Percentiles rank a stretch among this genome's conserved stretches.
phyloP scores from a whole-genome alignment of 2,329 filamentous ascomycete species.

The Gliomastix tumulicola region DNA sequence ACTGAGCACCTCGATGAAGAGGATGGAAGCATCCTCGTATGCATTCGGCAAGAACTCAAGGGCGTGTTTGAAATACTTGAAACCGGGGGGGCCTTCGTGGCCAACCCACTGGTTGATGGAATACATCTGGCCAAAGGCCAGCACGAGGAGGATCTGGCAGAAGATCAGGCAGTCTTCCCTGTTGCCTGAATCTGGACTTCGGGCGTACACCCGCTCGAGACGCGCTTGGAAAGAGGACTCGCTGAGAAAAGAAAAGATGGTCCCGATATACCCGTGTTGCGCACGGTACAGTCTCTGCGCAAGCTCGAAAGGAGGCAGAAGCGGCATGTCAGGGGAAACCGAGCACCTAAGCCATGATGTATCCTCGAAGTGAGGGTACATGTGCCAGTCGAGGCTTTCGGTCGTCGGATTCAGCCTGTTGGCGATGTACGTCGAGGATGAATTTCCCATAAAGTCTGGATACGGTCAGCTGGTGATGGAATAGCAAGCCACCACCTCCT shows the following conservation, averaged over 20 bases:
- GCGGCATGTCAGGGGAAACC: not conserved
- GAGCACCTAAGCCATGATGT: slow-evolving; percentile 2
- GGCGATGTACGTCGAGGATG: slow-evolving; percentile 2
- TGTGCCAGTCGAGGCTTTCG: slow-evolving; percentile 3
- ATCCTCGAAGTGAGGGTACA: slow-evolving; percentile 3
- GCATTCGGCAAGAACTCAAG: slow-evolving; percentile 45
- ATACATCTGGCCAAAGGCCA: slow-evolving; percentile 50
- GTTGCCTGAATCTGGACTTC: slow-evolving; percentile 31
- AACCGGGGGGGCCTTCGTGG: slow-evolving; percentile 45
- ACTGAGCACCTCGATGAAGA: slow-evolving; percentile 47
- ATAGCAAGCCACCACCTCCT: not conserved
- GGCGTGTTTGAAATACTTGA: slow-evolving; percentile 45
- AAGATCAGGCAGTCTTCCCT: slow-evolving; percentile 39
- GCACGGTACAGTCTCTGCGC: not conserved
- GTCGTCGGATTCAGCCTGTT: slow-evolving; percentile 4
- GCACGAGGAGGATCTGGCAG: slow-evolving; percentile 43
- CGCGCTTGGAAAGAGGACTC: not conserved
- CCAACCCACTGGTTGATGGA: slow-evolving; percentile 49
- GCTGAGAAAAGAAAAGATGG: not conserved
- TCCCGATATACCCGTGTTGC: not conserved
- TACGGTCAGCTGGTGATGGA: too few species aligned
- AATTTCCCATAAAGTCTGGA: slow-evolving; percentile 4
- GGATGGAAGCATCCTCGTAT: slow-evolving; percentile 45
- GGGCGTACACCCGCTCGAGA: slow-evolving; percentile 26
- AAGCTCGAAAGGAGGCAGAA: not conserved